phyloP scores from a whole-genome alignment of 257 asterid species.

The Thymus quinquecostatus region DNA sequence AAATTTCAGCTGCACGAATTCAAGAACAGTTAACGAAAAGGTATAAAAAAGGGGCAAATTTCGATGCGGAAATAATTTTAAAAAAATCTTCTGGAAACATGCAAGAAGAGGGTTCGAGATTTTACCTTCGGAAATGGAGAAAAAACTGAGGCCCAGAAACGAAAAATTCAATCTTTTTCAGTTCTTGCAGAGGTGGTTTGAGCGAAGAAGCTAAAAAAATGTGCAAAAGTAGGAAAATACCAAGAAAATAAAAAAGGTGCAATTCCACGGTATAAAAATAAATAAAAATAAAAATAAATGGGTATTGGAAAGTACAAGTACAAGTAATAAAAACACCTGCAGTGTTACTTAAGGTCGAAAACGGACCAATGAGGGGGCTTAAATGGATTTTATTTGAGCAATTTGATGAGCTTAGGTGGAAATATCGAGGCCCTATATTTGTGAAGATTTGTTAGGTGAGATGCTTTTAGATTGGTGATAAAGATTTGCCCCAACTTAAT shows the following conservation, averaged over 20 bases:
- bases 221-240: neutral
- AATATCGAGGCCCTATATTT: slow-evolving; percentile 21
- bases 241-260: neutral
- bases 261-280: neutral
- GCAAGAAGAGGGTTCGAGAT: slow-evolving; percentile 26
- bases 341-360: slow-evolving; percentile 20
- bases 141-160: slow-evolving; percentile 4
- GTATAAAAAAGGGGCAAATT: slow-evolving; percentile 6
- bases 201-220: slow-evolving; percentile 17
- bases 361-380: slow-evolving; percentile 26
- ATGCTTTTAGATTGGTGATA: slow-evolving; percentile 20
- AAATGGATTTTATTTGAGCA: neutral
- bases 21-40: slow-evolving; percentile 14
- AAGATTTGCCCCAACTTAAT: neutral
- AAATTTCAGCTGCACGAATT: slow-evolving; percentile 37
- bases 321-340: slow-evolving; percentile 2
- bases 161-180: slow-evolving; percentile 17
- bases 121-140: neutral
- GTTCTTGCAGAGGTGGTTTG: slow-evolving; percentile 8
- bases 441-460: slow-evolving; percentile 8
- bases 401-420: slow-evolving; percentile 11
- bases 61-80: slow-evolving; percentile 5
- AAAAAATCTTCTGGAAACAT: slow-evolving; percentile 10
- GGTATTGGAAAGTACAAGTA: too few species aligned
- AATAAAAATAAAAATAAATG: neutral